phyloP scores from a whole-genome alignment of 306 rosid genomes.

The Rosa chinensis region DNA sequence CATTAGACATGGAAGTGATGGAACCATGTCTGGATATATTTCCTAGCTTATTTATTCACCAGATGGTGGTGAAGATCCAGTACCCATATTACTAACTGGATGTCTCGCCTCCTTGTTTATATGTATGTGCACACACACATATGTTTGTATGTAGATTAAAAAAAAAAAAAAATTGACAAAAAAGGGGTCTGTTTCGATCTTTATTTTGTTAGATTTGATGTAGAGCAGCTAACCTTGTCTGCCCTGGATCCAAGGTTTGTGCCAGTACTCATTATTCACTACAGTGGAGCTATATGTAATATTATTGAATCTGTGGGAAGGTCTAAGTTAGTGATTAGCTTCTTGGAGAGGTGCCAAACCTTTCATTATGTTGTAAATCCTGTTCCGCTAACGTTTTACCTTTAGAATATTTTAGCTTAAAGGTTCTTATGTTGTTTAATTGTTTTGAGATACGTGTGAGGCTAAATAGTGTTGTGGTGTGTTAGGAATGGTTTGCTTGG shows the following conservation, averaged over 20 bases:
- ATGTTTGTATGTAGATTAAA: not conserved
- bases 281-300: not conserved
- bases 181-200: not conserved
- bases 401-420: not conserved
- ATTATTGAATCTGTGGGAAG: not conserved
- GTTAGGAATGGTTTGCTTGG: not conserved
- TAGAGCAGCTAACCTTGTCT: not conserved
- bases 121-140: not conserved
- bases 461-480: not conserved
- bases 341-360: not conserved
- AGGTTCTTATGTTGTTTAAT: not conserved
- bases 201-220: not conserved
- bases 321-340: not conserved
- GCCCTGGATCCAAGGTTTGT: not conserved
- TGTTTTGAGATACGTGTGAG: not conserved
- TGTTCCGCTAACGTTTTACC: not conserved
- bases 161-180: too few species aligned
- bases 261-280: not conserved
- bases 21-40: not conserved
- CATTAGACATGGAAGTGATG: not conserved
- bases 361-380: not conserved
- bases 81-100: not conserved
- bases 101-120: not conserved
- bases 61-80: not conserved
- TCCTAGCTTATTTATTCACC: not conserved